phyloP scores from a whole-genome alignment of 345 rosid genomes.

The Eucalyptus erythrocorys region DNA sequence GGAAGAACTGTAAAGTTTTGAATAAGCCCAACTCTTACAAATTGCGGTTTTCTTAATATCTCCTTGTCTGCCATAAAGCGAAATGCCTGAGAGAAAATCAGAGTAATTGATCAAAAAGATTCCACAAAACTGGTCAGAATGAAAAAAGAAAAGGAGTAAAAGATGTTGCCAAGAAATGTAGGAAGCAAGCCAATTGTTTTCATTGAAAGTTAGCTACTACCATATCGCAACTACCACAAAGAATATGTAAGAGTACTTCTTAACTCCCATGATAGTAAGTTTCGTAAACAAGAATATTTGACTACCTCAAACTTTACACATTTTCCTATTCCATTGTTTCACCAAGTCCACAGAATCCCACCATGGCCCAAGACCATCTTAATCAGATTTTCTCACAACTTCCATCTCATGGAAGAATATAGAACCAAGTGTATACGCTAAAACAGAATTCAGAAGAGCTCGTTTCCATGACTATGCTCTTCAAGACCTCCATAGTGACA shows the following conservation, averaged over 20 bases:
- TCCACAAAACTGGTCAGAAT: neutral
- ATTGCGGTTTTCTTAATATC: constrained; percentile 48
- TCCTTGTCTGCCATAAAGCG: constrained; percentile 65
- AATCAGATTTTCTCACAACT: neutral
- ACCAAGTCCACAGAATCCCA: neutral
- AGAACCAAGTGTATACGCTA: neutral
- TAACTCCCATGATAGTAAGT: neutral
- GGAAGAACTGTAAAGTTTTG: constrained; percentile 78
- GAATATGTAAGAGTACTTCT: constrained; percentile 15
- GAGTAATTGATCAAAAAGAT: neutral
- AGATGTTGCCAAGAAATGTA: neutral
- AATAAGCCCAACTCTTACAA: constrained; percentile 79
- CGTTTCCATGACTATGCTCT: too few relatives aligned
- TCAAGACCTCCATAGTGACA: too few relatives aligned
- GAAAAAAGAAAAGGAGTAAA: neutral
- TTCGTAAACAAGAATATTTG: neutral
- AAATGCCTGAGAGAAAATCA: constrained; percentile 34
- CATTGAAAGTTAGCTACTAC: neutral
- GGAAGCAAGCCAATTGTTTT: neutral
- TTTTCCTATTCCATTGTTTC: neutral
- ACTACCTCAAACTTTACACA: neutral
- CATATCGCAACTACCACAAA: neutral
- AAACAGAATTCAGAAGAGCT: neutral
- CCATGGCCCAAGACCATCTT: neutral
- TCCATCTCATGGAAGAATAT: neutral